Percentiles rank a stretch among this genome's conserved stretches.
These are phyloP conservation scores for Kwoniella shandongensis DNA, from an alignment of 768 basidiomycete genomes.

Conservation along the genomic window DNA sequence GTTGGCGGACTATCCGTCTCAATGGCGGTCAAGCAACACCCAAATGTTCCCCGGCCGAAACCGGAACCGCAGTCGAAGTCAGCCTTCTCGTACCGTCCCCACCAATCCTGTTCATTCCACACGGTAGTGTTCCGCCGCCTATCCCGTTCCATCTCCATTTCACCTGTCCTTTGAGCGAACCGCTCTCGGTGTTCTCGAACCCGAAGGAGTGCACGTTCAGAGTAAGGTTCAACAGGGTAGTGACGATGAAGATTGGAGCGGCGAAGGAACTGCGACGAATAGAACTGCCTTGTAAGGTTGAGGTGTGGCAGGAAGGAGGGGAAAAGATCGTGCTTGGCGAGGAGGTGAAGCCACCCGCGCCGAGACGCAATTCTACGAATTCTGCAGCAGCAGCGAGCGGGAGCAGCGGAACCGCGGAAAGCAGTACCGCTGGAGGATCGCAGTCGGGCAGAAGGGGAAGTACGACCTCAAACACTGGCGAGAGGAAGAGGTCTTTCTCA, in stretches of 20 bases:
- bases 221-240: constrained; percentile 39
- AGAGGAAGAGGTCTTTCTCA: constrained; percentile 2
- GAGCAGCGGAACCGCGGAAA: neutral
- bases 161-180: constrained; percentile 31
- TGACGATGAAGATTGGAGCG: constrained; percentile 34
- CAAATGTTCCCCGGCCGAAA: constrained; percentile 2
- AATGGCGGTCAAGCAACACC: constrained; percentile 30
- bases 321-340: constrained; percentile 23
- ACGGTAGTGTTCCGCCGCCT: constrained; percentile 18
- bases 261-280: constrained; percentile 43
- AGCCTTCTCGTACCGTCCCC: constrained; percentile 44
- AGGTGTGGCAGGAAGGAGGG: constrained; percentile 46
- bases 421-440: neutral
- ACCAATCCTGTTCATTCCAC: constrained; percentile 39
- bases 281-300: constrained; percentile 37
- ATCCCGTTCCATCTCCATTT: constrained; percentile 49
- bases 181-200: constrained; percentile 38
- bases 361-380: neutral
- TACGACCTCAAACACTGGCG: neutral
- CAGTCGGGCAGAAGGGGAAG: constrained; percentile 1
- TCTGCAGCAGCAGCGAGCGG: neutral
- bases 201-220: constrained; percentile 35
- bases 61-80: constrained; percentile 20
- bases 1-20: constrained; percentile 41
- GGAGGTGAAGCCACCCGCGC: constrained; percentile 6